A percentile compares a stretch with the other conserved stretches of the same genome.
Evolutionary conservation across 306 rosid genomes (phyloP).

Genomic region (Cucurbita pepo): DNA sequence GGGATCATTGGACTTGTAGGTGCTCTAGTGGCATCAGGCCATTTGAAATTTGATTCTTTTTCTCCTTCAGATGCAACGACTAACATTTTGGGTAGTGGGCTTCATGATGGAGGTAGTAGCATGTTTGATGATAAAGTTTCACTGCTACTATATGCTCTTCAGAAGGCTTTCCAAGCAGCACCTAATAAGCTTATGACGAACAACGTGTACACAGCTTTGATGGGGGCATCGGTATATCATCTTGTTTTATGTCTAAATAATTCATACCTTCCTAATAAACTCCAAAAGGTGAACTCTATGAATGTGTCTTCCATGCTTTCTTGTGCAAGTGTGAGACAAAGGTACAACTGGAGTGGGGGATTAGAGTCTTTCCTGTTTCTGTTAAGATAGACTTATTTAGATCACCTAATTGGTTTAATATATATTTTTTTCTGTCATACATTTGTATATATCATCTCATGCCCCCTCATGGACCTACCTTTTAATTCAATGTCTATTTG

Average conservation of each 20-base stretch:
- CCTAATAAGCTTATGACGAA: slow-evolving; percentile 77
- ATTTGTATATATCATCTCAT: not conserved
- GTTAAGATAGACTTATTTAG: not conserved
- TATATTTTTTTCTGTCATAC: not conserved
- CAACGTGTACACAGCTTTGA: slow-evolving; percentile 62
- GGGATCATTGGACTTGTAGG: slow-evolving; percentile 76
- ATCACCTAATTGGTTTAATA: not conserved
- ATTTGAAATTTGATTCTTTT: slow-evolving; percentile 45
- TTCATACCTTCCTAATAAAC: not conserved
- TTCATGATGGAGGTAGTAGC: slow-evolving; percentile 59
- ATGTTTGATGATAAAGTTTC: slow-evolving; percentile 94
- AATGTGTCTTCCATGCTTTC: not conserved
- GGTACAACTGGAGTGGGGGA: not conserved
- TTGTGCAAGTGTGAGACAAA: not conserved
- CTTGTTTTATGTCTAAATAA: not conserved
- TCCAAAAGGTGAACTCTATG: not conserved
- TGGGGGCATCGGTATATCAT: slow-evolving; percentile 86
- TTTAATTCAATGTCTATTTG: not conserved
- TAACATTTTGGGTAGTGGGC: slow-evolving; percentile 54
- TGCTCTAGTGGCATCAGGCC: slow-evolving; percentile 76
- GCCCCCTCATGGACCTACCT: not conserved
- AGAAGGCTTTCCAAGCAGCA: slow-evolving; percentile 87
- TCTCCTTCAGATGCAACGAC: slow-evolving; percentile 39
- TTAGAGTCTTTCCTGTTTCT: not conserved
- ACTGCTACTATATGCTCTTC: slow-evolving; percentile 78